Base-by-base conservation (phyloP, 352 stramenopile species). In the Pythium pyrilobum region DNA sequence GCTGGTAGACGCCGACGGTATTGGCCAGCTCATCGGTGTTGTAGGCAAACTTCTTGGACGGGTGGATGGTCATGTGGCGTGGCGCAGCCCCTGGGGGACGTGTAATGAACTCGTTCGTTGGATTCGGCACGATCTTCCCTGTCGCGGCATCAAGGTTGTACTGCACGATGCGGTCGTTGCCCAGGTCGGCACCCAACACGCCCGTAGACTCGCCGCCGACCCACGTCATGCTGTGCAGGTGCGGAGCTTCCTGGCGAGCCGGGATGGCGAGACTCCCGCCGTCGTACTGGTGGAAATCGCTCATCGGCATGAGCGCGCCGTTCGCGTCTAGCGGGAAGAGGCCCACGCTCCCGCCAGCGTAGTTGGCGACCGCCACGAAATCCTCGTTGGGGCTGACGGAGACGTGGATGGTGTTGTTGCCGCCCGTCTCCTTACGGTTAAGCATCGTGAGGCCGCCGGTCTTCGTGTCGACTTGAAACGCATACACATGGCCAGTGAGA, bases 211-310 rank as follows among this genome's bases (percentile, higher is more conserved):
- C 66, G 11, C 63, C 64, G 39, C 52, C 49, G 25, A 81, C 47
- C 79, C 79, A 89, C 38, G 65, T 81, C 46, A 74, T 77, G 47
- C 76, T 87, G 66, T 89, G 79, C 62, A 82, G 66, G 56, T 86
- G 75, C 3, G 73, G 47, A 2, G 60, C 67, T 18, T 80, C 69
- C 38, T 85, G 77, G 42, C 63, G 56, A 18, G n/a, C n/a, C n/a
- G n/a, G n/a, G n/a, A n/a, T n/a, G n/a, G n/a, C n/a, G n/a, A n/a
- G n/a, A n/a, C n/a, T n/a, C n/a, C 62, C 67, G 9, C 25, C 33
- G 15, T 32, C 56, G 59, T 74, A 87, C 37, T 72, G 53, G 45
- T 81, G 52, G 31, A 74, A 56, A 48, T 77, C 75, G 2, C 56
- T 71, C 16, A 57, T 44, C 0, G 62, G 42, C 4, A 25, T 46